These are phyloP conservation scores for Vicia faba DNA, from an alignment of 306 rosid species.

Conservation along the genomic window DNA sequence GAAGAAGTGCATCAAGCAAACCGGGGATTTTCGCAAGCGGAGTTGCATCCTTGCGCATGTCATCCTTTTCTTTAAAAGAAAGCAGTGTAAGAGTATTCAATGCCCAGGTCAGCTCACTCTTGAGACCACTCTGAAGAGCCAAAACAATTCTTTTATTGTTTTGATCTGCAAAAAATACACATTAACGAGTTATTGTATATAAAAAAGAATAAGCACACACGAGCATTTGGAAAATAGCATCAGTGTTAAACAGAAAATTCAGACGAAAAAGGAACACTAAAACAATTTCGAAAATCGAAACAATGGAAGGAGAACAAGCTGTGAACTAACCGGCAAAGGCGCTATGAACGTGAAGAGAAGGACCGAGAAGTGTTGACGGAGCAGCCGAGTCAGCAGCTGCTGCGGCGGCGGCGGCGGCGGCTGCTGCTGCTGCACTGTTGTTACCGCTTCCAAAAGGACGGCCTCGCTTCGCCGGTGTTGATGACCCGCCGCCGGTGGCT, in stretches of 20 bases:
- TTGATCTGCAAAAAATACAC: conserved; percentile 57
- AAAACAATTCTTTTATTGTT: conserved; percentile 90
- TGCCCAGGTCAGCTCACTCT: conserved; percentile 98
- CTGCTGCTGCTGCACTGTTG: conserved; percentile 55
- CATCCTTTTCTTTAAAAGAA: conserved; percentile 95
- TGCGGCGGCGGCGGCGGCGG: conserved; percentile 57
- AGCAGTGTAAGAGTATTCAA: conserved; percentile 84
- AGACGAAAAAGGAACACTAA: no score
- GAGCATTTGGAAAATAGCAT: no score
- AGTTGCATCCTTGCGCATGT: conserved; percentile 77
- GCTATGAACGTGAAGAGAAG: conserved; percentile 90
- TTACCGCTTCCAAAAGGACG: conserved; percentile 88
- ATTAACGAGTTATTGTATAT: no score
- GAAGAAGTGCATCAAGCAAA: conserved; percentile 95
- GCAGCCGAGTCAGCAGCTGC: conserved; percentile 66
- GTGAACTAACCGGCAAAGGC: conserved; percentile 77
- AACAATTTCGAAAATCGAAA: neutral
- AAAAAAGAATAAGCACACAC: no score
- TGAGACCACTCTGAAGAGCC: conserved; percentile 95
- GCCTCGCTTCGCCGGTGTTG: conserved; percentile 84
- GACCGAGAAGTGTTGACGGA: conserved; percentile 87
- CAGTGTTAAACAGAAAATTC: no score
- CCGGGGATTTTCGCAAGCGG: conserved; percentile 88
- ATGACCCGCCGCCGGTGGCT: conserved; percentile 60
- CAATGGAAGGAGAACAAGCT: conserved; percentile 5